These are phyloP conservation scores for Tephrocybe sp. DNA, from an alignment of 768 basidiomycete species.

Conservation along the genomic window DNA sequence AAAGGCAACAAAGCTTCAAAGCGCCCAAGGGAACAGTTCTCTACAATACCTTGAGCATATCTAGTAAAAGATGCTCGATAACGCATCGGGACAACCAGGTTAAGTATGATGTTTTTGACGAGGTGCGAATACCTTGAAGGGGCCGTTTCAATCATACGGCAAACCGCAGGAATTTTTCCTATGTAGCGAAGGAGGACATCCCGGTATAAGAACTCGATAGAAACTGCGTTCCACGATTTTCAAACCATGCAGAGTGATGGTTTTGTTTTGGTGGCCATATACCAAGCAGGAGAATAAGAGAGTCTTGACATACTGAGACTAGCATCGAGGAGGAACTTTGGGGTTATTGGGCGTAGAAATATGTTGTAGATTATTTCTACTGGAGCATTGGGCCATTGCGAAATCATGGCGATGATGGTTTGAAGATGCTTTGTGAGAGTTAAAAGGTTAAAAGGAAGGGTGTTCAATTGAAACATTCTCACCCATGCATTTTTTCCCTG, in stretches of 20 bases:
- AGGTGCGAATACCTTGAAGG: not conserved
- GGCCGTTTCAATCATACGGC: not conserved
- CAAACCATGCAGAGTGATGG: not conserved
- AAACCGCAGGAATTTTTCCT: not conserved
- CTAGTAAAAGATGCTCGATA: not conserved
- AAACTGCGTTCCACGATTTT: not conserved
- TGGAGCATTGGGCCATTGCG: no score
- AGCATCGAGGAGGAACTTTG: not conserved
- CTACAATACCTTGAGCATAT: not conserved
- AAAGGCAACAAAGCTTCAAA: not conserved
- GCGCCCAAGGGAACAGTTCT: not conserved
- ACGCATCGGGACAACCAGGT: not conserved
- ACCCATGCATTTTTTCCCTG: no score
- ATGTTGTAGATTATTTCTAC: not conserved
- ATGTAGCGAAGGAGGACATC: not conserved
- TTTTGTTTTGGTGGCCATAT: not conserved
- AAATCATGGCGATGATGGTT: no score
- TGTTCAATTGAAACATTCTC: no score
- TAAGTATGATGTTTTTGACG: not conserved
- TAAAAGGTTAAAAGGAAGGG: no score
- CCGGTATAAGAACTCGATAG: not conserved
- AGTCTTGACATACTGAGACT: not conserved
- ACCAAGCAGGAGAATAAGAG: not conserved
- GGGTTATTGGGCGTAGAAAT: not conserved
- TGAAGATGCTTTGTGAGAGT: no score